Evolutionary conservation across 225 moss, liverwort and hornwort species (phyloP).

Genomic region (Bryoerythrophyllum caledonicum): DNA sequence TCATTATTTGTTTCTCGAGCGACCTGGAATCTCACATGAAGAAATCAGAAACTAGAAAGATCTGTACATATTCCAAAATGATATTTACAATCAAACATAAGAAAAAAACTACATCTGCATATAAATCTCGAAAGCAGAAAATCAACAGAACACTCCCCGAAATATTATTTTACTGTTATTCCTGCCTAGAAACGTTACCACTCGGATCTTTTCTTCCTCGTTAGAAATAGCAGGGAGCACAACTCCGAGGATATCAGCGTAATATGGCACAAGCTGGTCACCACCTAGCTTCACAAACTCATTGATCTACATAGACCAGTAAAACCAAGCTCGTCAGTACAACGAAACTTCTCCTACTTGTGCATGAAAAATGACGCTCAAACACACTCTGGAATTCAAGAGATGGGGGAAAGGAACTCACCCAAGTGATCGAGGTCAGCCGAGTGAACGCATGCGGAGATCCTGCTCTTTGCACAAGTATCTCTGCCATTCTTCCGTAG

Average conservation of each 20-base stretch:
- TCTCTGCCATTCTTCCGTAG: conserved; percentile 85
- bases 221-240: conserved; percentile 80
- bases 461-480: conserved; percentile 76
- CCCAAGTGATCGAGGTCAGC: conserved; percentile 75
- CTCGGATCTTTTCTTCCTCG: conserved; percentile 73
- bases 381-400: not conserved
- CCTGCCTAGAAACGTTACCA: conserved; percentile 38
- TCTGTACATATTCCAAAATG: no score
- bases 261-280: conserved; percentile 81
- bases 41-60: conserved; percentile 7
- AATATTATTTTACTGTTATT: not conserved
- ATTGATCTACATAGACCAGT: conserved; percentile 47
- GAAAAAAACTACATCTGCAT: not conserved
- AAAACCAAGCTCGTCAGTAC: not conserved
- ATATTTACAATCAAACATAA: not conserved
- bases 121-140: not conserved
- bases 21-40: conserved; percentile 44
- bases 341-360: not conserved
- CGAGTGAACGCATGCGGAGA: conserved; percentile 78
- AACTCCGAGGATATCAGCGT: conserved; percentile 65
- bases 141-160: not conserved
- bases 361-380: not conserved
- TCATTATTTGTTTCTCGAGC: conserved; percentile 76
- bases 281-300: conserved; percentile 85
- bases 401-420: conserved; percentile 22